Base-by-base conservation (phyloP, 352 stramenopile genomes). In the Globisporangium mamillatum region DNA sequence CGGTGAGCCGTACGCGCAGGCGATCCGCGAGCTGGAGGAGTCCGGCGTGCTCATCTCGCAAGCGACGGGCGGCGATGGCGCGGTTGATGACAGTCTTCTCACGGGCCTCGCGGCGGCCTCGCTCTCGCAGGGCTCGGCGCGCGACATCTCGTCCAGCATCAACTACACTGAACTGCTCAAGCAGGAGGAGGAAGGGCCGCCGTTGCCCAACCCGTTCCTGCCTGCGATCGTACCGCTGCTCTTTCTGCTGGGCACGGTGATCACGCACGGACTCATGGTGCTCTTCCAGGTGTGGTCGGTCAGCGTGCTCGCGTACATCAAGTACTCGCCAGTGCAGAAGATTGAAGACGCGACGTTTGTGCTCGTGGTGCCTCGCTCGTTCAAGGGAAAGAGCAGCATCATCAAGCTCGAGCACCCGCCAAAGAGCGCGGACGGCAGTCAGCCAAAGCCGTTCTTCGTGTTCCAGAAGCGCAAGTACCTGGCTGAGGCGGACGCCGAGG, bases 391-490 rank as follows among this genome's bases (percentile, higher is more conserved):
- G 77, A 95, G 86, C 71, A 88, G 81, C 67, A 95, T 96, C 59
- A 82, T 95, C 32, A 68, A 76, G 67, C 78, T 96, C 27, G 78
- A 89, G 46, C 73, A 71, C 12, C 71, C 78, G 5, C 72, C 76
- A 12, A 72, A 70, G 54, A 70, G 76, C 20, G 54, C 61, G 0
- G 79, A 82, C 41, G 79, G 75, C 2, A 71, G 71, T 3, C 74
- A 76, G 6, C 77, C 80, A 44, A 74, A 75, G 3, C 78, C 80
- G 24, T 95, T 90, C 59, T 96, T 96, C 60, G 68, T 94, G 55
- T 96, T 96, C 67, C 89, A 96, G 69, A 96, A 95, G 76, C 87
- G 92, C 80, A 96, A 96, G 72, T 96, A 96, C 66, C 74, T 94
- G 5, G 86, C 84, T 1, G 80, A 90, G 54, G 60, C 75, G 14